Conservation (phyloP, 192 early-diverging fungal genomes). For the Coemansia sp. region DNA sequence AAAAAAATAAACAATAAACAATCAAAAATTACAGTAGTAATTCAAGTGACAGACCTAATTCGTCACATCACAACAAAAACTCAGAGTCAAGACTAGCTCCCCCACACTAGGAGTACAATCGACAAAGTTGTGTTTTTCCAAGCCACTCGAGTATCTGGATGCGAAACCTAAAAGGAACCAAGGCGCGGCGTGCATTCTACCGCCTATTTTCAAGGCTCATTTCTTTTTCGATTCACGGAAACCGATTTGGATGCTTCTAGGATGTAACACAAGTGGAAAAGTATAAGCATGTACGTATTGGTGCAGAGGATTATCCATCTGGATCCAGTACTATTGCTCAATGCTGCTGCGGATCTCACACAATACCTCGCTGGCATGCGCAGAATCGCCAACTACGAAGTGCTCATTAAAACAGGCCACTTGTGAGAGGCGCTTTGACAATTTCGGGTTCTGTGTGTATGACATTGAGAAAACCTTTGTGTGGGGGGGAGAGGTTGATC, state of each 20-base stretch:
- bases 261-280: neutral
- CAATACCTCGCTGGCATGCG: constrained; percentile 9
- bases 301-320: neutral
- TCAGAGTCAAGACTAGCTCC: neutral
- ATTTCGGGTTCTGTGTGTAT: too few relatives aligned
- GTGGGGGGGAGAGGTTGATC: neutral
- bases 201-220: neutral
- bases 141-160: constrained; percentile 2
- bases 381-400: neutral
- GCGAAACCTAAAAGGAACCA: neutral
- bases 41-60: neutral
- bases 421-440: neutral
- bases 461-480: neutral
- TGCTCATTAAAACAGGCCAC: neutral
- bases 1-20: neutral
- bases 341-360: neutral
- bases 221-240: neutral
- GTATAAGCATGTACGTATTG: neutral
- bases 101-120: neutral
- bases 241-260: neutral
- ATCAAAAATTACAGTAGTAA: neutral
- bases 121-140: neutral
- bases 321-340: neutral
- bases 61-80: neutral
- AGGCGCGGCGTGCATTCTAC: neutral